A percentile compares a stretch with the other conserved stretches of the same genome.
Conservation (phyloP, 768 basidiomycete species). For the Chalciporus piperatus region DNA sequence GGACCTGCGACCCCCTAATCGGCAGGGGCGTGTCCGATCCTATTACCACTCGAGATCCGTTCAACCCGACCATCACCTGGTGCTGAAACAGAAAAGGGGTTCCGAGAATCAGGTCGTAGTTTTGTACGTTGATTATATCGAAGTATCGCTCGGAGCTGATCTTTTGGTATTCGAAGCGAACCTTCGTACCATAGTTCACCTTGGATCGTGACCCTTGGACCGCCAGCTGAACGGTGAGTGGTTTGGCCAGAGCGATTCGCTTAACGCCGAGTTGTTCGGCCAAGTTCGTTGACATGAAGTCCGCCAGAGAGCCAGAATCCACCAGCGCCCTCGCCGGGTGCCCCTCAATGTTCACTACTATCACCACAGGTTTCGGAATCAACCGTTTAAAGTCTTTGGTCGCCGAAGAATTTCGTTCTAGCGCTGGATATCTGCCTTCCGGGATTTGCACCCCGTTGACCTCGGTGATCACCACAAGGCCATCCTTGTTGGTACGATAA, state of each 20-base stretch:
- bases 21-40: not conserved
- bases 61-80: not conserved
- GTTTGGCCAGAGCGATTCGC: constrained; percentile 16
- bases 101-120: not conserved
- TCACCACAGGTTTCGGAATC: constrained; percentile 14
- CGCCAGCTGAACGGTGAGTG: constrained; percentile 30
- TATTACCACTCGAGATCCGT: not conserved
- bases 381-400: not conserved
- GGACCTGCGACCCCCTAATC: not conserved
- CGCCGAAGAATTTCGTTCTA: not conserved
- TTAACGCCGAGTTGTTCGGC: constrained; percentile 24
- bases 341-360: constrained; percentile 15
- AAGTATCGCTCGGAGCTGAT: not conserved
- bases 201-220: constrained; percentile 28
- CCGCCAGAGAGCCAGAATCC: constrained; percentile 26
- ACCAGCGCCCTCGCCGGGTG: constrained; percentile 17
- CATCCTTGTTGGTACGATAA: too few species aligned
- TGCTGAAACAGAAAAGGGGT: not conserved
- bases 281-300: constrained; percentile 37
- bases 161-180: not conserved
- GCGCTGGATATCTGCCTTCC: not conserved
- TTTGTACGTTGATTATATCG: not conserved
- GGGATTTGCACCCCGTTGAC: not conserved
- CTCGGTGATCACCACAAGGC: not conserved
- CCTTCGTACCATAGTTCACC: not conserved